Evolutionary conservation across 139 green algal species (phyloP).

Genomic region (Gonium pectorale): DNA sequence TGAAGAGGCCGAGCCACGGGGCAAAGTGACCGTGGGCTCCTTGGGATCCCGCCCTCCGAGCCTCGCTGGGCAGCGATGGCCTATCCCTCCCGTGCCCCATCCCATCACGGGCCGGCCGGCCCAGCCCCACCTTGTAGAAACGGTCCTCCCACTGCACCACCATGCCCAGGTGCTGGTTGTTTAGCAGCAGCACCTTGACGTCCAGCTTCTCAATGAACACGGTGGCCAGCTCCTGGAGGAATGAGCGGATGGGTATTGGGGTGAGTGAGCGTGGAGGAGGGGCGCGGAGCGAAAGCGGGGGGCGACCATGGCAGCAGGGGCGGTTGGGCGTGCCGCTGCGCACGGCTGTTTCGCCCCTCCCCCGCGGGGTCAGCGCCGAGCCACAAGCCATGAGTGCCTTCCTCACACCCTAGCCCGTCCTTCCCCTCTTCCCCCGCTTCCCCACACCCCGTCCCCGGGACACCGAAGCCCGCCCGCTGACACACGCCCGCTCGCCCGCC

Average conservation of each 20-base stretch:
- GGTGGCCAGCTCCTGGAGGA: constrained; percentile 94
- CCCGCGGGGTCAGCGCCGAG: too few relatives aligned
- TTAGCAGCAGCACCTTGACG: constrained; percentile 98
- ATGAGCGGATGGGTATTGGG: background rate
- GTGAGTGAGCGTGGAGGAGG: background rate
- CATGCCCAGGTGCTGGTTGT: constrained; percentile 99
- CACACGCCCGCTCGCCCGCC: background rate
- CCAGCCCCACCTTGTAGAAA: constrained; percentile 94
- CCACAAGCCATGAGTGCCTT: too few relatives aligned
- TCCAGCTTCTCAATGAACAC: constrained; percentile 93
- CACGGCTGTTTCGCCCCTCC: too few relatives aligned
- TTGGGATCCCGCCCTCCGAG: too few relatives aligned
- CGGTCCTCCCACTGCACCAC: constrained; percentile 99
- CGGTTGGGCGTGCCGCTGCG: too few relatives aligned
- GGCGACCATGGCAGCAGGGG: too few relatives aligned
- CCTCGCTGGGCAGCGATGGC: background rate
- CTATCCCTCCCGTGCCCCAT: background rate
- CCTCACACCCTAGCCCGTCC: background rate
- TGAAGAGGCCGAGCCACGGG: too few relatives aligned
- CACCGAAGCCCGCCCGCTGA: background rate
- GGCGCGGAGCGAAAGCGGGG: background rate
- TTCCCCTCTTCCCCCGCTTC: background rate
- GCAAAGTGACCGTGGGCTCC: too few relatives aligned
- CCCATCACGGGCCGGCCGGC: too few relatives aligned
- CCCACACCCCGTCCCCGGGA: background rate